Percentiles rank a stretch among this genome's conserved stretches.
Conservation (phyloP, 805 yeast species). For the Nakazawaea wickerhamii region DNA sequence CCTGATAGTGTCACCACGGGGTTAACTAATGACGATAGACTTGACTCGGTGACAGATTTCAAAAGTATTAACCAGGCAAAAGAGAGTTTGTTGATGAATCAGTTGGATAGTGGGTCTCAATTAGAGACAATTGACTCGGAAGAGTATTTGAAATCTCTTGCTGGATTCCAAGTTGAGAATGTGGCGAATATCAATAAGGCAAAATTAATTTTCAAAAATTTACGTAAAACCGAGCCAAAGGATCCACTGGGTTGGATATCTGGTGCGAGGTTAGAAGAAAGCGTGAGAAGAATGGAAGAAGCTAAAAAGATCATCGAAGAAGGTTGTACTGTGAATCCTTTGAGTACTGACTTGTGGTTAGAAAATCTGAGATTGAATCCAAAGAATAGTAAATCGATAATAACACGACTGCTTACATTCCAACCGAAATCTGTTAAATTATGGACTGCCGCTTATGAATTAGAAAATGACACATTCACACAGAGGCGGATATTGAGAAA, state of each 20-base stretch:
- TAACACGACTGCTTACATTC: constrained; percentile 57
- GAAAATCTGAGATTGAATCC: constrained; percentile 65
- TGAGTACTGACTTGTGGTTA: constrained; percentile 73
- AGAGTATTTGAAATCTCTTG: constrained; percentile 29
- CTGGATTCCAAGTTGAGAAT: constrained; percentile 18
- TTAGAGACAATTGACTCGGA: constrained; percentile 37
- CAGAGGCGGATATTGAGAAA: constrained; percentile 59
- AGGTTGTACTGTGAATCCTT: constrained; percentile 69
- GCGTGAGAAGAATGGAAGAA: constrained; percentile 43
- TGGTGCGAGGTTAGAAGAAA: constrained; percentile 72
- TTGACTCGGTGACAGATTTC: constrained; percentile 34
- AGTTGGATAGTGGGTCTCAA: constrained; percentile 37
- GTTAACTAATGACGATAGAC: constrained; percentile 22
- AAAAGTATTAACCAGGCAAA: constrained; percentile 57
- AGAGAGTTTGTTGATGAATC: constrained; percentile 50
- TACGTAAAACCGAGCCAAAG: constrained; percentile 66
- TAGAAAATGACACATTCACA: constrained; percentile 54
- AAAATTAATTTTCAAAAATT: constrained; percentile 56
- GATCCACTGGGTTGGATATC: constrained; percentile 84
- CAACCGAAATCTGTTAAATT: constrained; percentile 52
- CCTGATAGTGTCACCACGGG: constrained; percentile 63
- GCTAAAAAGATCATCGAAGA: constrained; percentile 64
- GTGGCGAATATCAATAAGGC: constrained; percentile 56
- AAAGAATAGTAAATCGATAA: constrained; percentile 45
- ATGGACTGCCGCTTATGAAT: constrained; percentile 68